Base-by-base conservation (phyloP, 192 early-diverging fungal species). In the Gigaspora rosea region DNA sequence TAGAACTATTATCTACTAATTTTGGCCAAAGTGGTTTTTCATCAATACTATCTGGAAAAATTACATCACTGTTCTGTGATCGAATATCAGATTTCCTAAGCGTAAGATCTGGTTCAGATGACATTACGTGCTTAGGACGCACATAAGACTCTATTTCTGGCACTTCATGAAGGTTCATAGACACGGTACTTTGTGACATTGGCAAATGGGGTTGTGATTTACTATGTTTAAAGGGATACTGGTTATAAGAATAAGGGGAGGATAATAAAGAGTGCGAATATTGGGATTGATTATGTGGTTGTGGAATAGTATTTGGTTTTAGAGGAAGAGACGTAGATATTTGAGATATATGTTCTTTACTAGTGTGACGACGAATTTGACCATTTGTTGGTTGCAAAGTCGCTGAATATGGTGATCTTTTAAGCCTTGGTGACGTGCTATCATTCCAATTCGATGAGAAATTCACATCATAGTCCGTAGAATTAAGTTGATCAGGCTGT, bases 201-300 rank as follows among this genome's bases (percentile, higher is more conserved):
- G 70, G 70, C 18, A 71, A 71, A 54, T 66, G 64, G 47, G 64
- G 70, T 54, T 56, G 70, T 8, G 52, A 71, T 52, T 36, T 56
- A 36, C 50, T 54, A 33, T 13, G 22, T 54, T 66, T 66, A 66
- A n/a, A 3, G 16, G 7, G 27, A 63, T 27, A 33, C 22, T 32
- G n/a, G 15, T 46, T 46, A 22, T 48, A 47, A n/a, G 33, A 2
- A 7, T 46, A 18, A 16, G 32, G 63, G 2, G 1, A 65, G 33
- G 33, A 36, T 35, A 46, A 33, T 27, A 27, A 27, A 27, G 27
- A 27, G 1, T 27, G 12, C 12, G n/a, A 32, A 20, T 58, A 22
- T 32, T 62, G 61, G 16, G 61, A 63, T 33, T 63, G 41, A 41
- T 41, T 41, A 41, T 41, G 41, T 41, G 41, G 27, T 33, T 63